Evolutionary conservation across 2,329 filamentous ascomycete genomes (phyloP).

Genomic region (Mollisia scopiformis): DNA sequence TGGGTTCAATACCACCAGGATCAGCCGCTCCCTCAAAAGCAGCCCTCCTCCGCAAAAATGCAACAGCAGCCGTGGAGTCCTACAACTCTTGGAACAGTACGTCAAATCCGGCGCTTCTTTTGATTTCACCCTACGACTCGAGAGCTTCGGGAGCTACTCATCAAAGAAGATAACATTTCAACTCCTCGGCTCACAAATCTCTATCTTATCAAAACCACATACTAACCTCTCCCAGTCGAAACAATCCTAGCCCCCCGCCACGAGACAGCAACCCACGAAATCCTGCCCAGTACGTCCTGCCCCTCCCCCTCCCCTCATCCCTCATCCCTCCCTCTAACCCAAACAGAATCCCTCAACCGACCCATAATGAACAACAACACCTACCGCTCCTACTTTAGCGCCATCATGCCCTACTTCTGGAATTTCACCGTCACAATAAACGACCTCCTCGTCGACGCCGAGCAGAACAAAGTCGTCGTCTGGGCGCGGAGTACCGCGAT

Average conservation of each 20-base stretch:
- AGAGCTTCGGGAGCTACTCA: too few relatives aligned
- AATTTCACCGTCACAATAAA: conserved; percentile 7
- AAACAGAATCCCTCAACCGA: conserved; percentile 3
- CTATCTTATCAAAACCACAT: too few relatives aligned
- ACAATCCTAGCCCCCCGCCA: neutral
- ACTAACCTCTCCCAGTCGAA: too few relatives aligned
- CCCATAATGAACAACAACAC: conserved; percentile 3
- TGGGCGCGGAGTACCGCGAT: neutral
- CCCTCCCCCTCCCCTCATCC: neutral
- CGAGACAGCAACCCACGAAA: conserved; percentile 1
- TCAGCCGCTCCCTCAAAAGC: too few relatives aligned
- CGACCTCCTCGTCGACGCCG: conserved; percentile 3
- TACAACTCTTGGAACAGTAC: neutral
- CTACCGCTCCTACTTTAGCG: conserved; percentile 4
- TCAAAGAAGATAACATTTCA: too few relatives aligned
- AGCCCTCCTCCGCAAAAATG: neutral
- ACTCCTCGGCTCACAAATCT: too few relatives aligned
- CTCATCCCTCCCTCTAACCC: neutral
- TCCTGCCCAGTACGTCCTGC: neutral
- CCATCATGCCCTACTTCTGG: neutral
- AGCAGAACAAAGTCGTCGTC: conserved; percentile 1
- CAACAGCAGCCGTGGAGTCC: neutral
- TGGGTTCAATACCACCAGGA: neutral
- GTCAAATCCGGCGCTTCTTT: too few relatives aligned
- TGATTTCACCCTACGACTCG: too few relatives aligned